phyloP scores from a whole-genome alignment of 2,329 filamentous ascomycete species.

The Basipetospora chlamydospora region DNA sequence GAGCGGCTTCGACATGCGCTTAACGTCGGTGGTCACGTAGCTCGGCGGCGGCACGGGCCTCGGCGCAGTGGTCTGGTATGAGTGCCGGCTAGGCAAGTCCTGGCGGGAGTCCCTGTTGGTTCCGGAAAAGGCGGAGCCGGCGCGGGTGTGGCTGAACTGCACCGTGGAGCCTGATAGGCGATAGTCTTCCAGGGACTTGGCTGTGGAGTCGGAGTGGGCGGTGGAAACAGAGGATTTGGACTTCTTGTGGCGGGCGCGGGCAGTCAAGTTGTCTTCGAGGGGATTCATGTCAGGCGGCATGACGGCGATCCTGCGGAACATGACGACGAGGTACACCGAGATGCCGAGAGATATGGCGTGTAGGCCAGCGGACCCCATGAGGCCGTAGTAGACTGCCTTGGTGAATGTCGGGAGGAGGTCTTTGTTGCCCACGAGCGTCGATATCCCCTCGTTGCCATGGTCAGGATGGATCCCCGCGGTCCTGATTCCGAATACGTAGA shows the following conservation, averaged over 20 bases:
- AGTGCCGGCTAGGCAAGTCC: conserved; percentile 40
- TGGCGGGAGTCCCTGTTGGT: conserved; percentile 37
- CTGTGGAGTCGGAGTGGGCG: conserved; percentile 21
- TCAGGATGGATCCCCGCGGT: too few species aligned
- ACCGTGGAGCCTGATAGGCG: conserved; percentile 33
- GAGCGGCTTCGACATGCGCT: conserved; percentile 27
- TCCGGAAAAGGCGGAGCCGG: conserved; percentile 42
- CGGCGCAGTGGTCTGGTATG: too few species aligned
- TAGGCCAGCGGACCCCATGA: conserved; percentile 47
- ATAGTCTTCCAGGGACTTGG: conserved; percentile 19
- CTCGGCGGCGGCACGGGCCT: too few species aligned
- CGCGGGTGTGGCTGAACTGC: conserved; percentile 69
- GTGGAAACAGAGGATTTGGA: conserved; percentile 47
- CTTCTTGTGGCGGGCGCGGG: conserved; percentile 58
- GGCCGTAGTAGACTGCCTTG: conserved; percentile 52
- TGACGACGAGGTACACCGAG: conserved; percentile 59
- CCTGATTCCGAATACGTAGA: conserved; percentile 42
- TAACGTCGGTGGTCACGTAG: conserved; percentile 28
- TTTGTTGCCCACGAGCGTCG: conserved; percentile 47
- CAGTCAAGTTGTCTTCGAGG: conserved; percentile 71
- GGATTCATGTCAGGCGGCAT: conserved; percentile 94
- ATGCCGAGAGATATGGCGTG: conserved; percentile 58
- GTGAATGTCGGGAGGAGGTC: conserved; percentile 45
- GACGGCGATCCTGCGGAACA: conserved; percentile 68
- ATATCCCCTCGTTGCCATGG: too few species aligned